Evolutionary conservation across 1,284 basidiomycete genomes (phyloP).

Genomic region (Leccinum proximum): DNA sequence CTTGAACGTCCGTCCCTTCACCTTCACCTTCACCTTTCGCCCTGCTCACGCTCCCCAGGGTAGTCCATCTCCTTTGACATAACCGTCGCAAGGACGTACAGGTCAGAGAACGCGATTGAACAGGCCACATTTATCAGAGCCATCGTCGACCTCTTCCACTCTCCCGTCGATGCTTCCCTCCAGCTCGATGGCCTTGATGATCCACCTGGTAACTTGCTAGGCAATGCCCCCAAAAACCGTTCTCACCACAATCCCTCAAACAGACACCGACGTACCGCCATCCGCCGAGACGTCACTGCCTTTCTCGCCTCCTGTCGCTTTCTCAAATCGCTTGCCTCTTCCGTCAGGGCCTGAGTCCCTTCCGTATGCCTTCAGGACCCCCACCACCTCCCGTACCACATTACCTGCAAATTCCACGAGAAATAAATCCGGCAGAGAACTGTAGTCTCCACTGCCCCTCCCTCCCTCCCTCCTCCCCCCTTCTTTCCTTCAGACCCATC

Average conservation of each 20-base stretch:
- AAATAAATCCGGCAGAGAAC: slow-evolving; percentile 21
- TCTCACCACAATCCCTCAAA: slow-evolving; percentile 2
- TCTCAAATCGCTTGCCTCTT: slow-evolving; percentile 11
- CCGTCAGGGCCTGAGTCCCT: slow-evolving; percentile 8
- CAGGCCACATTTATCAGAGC: slow-evolving; percentile 72
- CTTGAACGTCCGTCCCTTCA: slow-evolving; percentile 42
- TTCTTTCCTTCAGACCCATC: slow-evolving; percentile 19
- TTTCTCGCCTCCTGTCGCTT: slow-evolving; percentile 4
- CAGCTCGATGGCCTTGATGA: slow-evolving; percentile 55
- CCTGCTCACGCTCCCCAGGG: slow-evolving; percentile 9
- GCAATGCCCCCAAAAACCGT: not conserved
- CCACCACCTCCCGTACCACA: slow-evolving; percentile 32
- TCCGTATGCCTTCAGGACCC: slow-evolving; percentile 13
- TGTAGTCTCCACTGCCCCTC: slow-evolving; percentile 17
- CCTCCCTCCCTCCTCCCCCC: slow-evolving; percentile 27
- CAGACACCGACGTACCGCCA: slow-evolving; percentile 7
- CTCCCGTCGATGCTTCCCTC: slow-evolving; percentile 50
- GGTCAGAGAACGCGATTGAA: slow-evolving; percentile 72
- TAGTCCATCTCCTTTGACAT: slow-evolving; percentile 76
- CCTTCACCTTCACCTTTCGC: not conserved
- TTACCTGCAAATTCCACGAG: slow-evolving; percentile 34
- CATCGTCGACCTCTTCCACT: slow-evolving; percentile 67
- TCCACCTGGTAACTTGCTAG: slow-evolving; percentile 1
- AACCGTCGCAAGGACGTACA: slow-evolving; percentile 82
- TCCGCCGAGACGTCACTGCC: slow-evolving; percentile 15